Evolutionary conservation across 2,329 filamentous ascomycete species (phyloP).

Genomic region (Phoma sp.): DNA sequence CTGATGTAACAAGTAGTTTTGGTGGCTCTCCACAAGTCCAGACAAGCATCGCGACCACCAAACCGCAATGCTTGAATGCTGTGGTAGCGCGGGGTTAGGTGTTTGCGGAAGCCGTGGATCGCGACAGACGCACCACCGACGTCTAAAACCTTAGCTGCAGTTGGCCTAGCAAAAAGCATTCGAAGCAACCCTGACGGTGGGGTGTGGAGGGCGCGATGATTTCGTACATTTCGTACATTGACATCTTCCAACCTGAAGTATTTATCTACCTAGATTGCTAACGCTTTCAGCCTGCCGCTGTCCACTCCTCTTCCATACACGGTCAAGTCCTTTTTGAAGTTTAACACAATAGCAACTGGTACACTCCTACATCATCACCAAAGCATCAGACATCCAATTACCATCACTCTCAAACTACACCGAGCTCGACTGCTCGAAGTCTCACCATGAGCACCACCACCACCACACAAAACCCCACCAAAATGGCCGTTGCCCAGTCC

Average conservation of each 20-base stretch:
- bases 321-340: neutral
- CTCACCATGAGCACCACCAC: slow-evolving; percentile 3
- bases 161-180: neutral
- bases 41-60: neutral
- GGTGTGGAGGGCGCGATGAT: neutral
- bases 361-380: too few relatives aligned
- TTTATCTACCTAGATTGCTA: neutral
- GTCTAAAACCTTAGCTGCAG: neutral
- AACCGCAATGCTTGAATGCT: neutral
- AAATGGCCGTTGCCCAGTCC: slow-evolving; percentile 5
- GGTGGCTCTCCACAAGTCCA: neutral
- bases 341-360: too few relatives aligned
- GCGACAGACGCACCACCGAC: neutral
- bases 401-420: neutral
- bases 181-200: neutral
- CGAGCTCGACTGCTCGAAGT: neutral
- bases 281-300: too few relatives aligned
- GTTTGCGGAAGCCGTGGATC: neutral
- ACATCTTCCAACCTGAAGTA: neutral
- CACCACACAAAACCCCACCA: slow-evolving; percentile 1
- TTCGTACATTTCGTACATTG: slow-evolving; percentile 12
- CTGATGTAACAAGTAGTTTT: too few relatives aligned
- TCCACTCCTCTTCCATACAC: neutral
- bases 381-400: too few relatives aligned
- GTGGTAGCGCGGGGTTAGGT: neutral